A percentile compares a stretch with the other conserved stretches of the same genome.
These are phyloP conservation scores for Eutrema yunnanense DNA, from an alignment of 345 rosid species.

Conservation along the genomic window DNA sequence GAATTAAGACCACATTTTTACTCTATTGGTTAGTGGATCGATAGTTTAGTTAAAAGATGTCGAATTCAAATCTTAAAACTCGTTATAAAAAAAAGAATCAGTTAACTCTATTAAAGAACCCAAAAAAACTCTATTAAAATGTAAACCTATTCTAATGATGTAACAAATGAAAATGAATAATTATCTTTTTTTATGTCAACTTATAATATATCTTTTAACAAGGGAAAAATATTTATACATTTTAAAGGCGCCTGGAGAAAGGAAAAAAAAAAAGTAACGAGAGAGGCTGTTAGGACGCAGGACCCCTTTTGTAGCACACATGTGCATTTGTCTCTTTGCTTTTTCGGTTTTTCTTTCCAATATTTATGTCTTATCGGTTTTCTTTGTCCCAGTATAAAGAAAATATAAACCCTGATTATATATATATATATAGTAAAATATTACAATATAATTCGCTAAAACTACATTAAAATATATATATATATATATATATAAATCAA, in stretches of 20 bases:
- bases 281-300: neutral
- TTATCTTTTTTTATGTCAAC: too few relatives aligned
- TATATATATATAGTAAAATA: neutral
- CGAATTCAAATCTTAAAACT: neutral
- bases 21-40: neutral
- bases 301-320: neutral
- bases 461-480: neutral
- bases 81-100: neutral
- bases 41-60: neutral
- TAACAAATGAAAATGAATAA: neutral
- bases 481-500: neutral
- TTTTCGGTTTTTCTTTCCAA: constrained; percentile 9
- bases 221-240: neutral
- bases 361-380: neutral
- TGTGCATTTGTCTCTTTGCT: constrained; percentile 19
- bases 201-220: too few relatives aligned
- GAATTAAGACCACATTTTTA: neutral
- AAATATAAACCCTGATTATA: neutral
- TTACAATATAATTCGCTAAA: neutral
- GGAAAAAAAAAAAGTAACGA: neutral
- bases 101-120: too few relatives aligned
- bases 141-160: neutral
- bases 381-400: neutral
- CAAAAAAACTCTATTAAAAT: too few relatives aligned
- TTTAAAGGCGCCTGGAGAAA: neutral